A percentile compares a stretch with the other conserved stretches of the same genome.
Evolutionary conservation across 148 eudicot genomes (phyloP).

Genomic region (Rhododendron vialii): DNA sequence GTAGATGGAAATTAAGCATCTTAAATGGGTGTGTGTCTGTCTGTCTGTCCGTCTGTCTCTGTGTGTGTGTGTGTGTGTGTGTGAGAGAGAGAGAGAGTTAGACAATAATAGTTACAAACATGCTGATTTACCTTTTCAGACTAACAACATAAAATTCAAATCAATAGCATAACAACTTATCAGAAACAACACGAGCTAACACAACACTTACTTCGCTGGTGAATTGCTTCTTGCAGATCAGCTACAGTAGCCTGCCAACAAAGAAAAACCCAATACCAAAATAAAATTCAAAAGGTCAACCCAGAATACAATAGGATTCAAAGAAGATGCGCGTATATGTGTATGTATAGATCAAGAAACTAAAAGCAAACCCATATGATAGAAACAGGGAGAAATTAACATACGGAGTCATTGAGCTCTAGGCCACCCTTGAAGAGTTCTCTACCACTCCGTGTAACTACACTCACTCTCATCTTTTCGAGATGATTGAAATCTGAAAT

Average conservation of each 20-base stretch:
- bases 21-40: not conserved
- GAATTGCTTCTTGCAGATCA: constrained; percentile 92
- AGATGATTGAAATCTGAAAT: not conserved
- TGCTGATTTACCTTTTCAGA: not conserved
- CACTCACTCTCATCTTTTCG: constrained; percentile 66
- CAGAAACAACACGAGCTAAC: not conserved
- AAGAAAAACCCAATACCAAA: not conserved
- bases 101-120: not conserved
- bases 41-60: no score
- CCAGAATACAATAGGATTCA: not conserved
- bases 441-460: constrained; percentile 72
- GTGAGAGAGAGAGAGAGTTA: not conserved
- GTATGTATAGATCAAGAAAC: not conserved
- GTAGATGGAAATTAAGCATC: not conserved
- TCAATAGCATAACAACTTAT: not conserved
- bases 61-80: no score
- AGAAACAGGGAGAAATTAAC: constrained; percentile 16
- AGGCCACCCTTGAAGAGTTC: constrained; percentile 78
- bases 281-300: not conserved
- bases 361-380: constrained; percentile 11
- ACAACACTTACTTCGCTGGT: constrained; percentile 56
- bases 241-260: constrained; percentile 72
- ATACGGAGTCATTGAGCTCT: constrained; percentile 77
- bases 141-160: not conserved
- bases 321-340: not conserved